A percentile compares a stretch with the other conserved stretches of the same genome.
Evolutionary conservation across 2,329 filamentous ascomycete genomes (phyloP).

Genomic region (Diaporthe capsici): DNA sequence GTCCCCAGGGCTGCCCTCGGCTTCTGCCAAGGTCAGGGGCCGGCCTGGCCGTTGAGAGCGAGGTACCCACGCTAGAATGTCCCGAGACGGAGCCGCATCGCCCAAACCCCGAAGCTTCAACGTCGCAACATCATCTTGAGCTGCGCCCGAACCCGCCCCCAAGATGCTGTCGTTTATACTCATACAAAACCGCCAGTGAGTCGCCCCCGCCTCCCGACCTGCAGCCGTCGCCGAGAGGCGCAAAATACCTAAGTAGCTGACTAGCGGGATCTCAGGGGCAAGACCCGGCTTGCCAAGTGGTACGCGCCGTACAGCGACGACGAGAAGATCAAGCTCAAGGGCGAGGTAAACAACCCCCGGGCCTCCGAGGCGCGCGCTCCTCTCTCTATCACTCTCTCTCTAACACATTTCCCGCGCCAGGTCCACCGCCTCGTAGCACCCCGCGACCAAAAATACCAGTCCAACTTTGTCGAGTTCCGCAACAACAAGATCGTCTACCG

Average conservation of each 20-base stretch:
- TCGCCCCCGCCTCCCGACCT: slow-evolving; percentile 2
- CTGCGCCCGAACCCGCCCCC: slow-evolving; percentile 30
- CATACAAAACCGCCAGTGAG: slow-evolving; percentile 89
- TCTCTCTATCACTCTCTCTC: not conserved
- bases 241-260: slow-evolving; percentile 17
- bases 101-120: slow-evolving; percentile 32
- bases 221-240: not conserved
- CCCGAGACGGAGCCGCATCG: slow-evolving; percentile 35
- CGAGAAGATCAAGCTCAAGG: slow-evolving; percentile 98
- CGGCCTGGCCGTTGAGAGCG: slow-evolving; percentile 6
- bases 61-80: slow-evolving; percentile 32
- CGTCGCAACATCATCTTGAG: slow-evolving; percentile 37
- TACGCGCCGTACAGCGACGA: slow-evolving; percentile 99
- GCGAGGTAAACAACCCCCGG: slow-evolving; percentile 74
- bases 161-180: slow-evolving; percentile 86
- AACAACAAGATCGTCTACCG: slow-evolving; percentile 98
- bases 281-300: slow-evolving; percentile 98
- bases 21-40: slow-evolving; percentile 36
- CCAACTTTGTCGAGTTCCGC: slow-evolving; percentile 97
- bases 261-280: slow-evolving; percentile 75
- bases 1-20: not conserved
- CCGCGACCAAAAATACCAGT: slow-evolving; percentile 99
- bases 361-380: slow-evolving; percentile 29
- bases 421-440: slow-evolving; percentile 98
- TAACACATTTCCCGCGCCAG: slow-evolving; percentile 56